phyloP scores from a whole-genome alignment of 192 early-diverging fungal genomes.

The Linnemannia hyalina region DNA sequence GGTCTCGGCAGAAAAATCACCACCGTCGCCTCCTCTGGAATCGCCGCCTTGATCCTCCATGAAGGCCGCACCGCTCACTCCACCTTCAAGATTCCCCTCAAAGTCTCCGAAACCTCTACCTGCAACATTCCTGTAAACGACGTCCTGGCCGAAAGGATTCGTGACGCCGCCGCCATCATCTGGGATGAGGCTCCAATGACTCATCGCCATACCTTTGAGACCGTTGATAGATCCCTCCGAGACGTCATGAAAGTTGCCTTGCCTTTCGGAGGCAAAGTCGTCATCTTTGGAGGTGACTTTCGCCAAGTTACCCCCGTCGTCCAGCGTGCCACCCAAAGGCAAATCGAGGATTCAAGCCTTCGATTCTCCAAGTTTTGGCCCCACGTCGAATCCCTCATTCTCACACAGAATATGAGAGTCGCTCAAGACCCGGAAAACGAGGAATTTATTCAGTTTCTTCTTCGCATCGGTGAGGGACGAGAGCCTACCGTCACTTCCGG shows the following conservation, averaged over 20 bases:
- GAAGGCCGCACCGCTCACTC: slow-evolving; percentile 49
- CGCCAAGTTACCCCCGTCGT: slow-evolving; percentile 38
- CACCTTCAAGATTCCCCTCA: slow-evolving; percentile 51
- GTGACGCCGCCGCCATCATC: slow-evolving; percentile 18
- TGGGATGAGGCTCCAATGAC: slow-evolving; percentile 60
- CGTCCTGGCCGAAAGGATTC: not conserved
- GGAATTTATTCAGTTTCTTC: slow-evolving; percentile 20
- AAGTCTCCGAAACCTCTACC: slow-evolving; percentile 8
- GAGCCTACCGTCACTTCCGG: slow-evolving; percentile 13
- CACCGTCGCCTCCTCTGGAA: slow-evolving; percentile 51
- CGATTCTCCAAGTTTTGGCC: slow-evolving; percentile 33
- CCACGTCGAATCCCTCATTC: slow-evolving; percentile 14
- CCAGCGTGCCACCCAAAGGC: not conserved
- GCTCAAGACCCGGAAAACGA: not conserved
- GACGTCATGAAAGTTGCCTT: slow-evolving; percentile 17
- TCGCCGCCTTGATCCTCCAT: slow-evolving; percentile 39
- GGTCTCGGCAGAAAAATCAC: not conserved
- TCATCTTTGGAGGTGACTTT: slow-evolving; percentile 55
- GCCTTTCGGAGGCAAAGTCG: slow-evolving; percentile 21
- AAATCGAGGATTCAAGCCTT: slow-evolving; percentile 37
- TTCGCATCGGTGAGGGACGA: slow-evolving; percentile 18
- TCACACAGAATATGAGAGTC: slow-evolving; percentile 42
- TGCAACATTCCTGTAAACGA: slow-evolving; percentile 14
- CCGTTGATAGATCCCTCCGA: slow-evolving; percentile 18
- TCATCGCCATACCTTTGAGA: slow-evolving; percentile 25